Conservation (phyloP, 176 grass and related monocot genomes). For the Juncus effusus region DNA sequence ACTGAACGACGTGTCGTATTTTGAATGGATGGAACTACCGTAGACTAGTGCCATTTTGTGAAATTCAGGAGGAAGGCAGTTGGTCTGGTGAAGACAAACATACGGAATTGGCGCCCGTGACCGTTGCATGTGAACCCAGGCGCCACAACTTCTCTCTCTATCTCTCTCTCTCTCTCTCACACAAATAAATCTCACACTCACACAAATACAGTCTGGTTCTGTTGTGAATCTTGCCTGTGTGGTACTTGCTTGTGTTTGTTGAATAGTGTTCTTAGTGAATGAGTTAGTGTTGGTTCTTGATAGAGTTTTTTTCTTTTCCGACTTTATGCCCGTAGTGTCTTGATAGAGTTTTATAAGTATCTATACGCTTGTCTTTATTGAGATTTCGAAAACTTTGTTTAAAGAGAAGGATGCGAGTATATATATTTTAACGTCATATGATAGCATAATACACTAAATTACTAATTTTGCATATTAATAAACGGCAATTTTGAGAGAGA, state of each 20-base stretch:
- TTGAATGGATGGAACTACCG: too few relatives aligned
- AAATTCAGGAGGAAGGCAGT: background rate
- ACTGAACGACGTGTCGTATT: too few relatives aligned
- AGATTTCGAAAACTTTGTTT: too few relatives aligned
- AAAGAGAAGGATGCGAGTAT: too few relatives aligned
- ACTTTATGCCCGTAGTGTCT: background rate
- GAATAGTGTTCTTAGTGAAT: background rate
- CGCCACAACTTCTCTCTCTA: background rate
- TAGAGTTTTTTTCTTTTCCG: background rate
- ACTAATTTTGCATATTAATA: too few relatives aligned
- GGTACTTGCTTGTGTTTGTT: background rate
- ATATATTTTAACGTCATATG: too few relatives aligned
- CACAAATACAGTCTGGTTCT: background rate
- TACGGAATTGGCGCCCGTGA: conserved; percentile 39
- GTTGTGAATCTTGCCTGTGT: background rate
- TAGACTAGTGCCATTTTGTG: too few relatives aligned
- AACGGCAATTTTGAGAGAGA: too few relatives aligned
- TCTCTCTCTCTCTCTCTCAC: background rate
- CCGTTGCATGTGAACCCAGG: conserved; percentile 34
- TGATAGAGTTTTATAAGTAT: too few relatives aligned
- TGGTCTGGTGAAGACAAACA: conserved; percentile 23
- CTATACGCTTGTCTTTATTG: too few relatives aligned
- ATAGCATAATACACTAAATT: too few relatives aligned
- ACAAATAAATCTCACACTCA: background rate
- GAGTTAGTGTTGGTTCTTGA: background rate